Evolutionary conservation across 495 filamentous ascomycete genomes (phyloP).

Genomic region (Xylaria acuta): DNA sequence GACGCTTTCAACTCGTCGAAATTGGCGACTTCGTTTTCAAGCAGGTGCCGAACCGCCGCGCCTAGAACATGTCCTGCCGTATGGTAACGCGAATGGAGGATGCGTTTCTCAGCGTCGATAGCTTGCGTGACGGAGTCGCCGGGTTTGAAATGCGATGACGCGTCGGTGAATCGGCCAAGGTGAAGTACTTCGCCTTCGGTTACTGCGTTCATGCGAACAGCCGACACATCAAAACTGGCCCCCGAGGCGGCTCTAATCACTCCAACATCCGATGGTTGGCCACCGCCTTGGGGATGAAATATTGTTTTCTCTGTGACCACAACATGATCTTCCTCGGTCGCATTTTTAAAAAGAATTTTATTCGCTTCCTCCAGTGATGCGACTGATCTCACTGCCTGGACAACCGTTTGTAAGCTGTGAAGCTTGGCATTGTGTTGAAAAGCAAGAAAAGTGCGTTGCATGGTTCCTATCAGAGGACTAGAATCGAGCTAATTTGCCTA

Average conservation of each 20-base stretch:
- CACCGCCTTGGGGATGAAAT: constrained; percentile 71
- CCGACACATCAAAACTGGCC: constrained; percentile 53
- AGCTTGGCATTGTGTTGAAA: constrained; percentile 63
- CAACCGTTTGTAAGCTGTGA: constrained; percentile 48
- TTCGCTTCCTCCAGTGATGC: constrained; percentile 52
- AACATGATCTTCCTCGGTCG: constrained; percentile 51
- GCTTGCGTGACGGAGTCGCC: constrained; percentile 54
- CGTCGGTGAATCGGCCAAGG: constrained; percentile 56
- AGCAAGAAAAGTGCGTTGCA: constrained; percentile 55
- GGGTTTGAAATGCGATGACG: constrained; percentile 35
- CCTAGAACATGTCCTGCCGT: constrained; percentile 71
- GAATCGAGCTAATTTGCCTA: neutral
- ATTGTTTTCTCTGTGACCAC: constrained; percentile 67
- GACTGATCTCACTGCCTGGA: constrained; percentile 54
- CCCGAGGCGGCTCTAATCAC: constrained; percentile 46
- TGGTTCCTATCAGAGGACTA: constrained; percentile 8
- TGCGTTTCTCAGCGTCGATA: constrained; percentile 60
- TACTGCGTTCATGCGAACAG: constrained; percentile 55
- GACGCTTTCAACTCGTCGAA: constrained; percentile 68
- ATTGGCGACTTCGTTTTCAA: constrained; percentile 53
- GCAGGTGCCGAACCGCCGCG: constrained; percentile 59
- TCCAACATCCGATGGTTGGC: constrained; percentile 68
- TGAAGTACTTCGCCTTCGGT: constrained; percentile 62
- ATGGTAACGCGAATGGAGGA: constrained; percentile 65
- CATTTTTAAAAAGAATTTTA: constrained; percentile 57